phyloP scores from a whole-genome alignment of 192 early-diverging fungal species.

The Rhizoclosmatium sp. region DNA sequence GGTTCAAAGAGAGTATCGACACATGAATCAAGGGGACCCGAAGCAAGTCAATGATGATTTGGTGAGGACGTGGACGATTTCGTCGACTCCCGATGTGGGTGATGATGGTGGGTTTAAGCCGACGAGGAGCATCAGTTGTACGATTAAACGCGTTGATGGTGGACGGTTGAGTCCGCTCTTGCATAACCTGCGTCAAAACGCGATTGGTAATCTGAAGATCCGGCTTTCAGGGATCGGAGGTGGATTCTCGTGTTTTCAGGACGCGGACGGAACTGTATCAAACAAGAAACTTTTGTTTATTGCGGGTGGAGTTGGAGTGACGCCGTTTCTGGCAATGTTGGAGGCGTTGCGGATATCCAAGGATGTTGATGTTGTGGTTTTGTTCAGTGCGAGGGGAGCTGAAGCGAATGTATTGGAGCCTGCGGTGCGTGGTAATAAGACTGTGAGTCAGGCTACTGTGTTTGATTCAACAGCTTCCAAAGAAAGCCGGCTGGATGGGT shows the following conservation, averaged over 20 bases:
- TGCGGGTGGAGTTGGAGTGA: conserved; percentile 40
- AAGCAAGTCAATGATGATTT: conserved; percentile 37
- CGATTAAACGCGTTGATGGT: conserved; percentile 5
- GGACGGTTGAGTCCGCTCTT: conserved; percentile 26
- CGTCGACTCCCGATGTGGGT: neutral
- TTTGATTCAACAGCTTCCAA: conserved; percentile 17
- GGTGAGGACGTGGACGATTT: conserved; percentile 42
- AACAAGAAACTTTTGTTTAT: conserved; percentile 33
- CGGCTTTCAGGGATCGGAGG: neutral
- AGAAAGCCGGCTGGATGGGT: neutral
- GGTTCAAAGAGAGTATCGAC: conserved; percentile 19
- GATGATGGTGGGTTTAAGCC: neutral
- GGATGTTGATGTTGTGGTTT: neutral
- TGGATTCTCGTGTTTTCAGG: conserved; percentile 1
- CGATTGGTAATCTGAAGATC: neutral
- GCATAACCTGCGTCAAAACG: neutral
- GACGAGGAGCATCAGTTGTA: conserved; percentile 4
- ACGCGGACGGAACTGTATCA: neutral
- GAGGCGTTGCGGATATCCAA: neutral
- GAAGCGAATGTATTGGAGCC: neutral
- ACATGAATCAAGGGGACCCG: conserved; percentile 40
- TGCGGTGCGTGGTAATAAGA: neutral
- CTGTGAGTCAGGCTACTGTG: neutral
- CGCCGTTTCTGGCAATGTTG: conserved; percentile 36
- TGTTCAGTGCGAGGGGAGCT: conserved; percentile 4